Base-by-base conservation (phyloP, 345 rosid species). In the Citrus cavaleriei region DNA sequence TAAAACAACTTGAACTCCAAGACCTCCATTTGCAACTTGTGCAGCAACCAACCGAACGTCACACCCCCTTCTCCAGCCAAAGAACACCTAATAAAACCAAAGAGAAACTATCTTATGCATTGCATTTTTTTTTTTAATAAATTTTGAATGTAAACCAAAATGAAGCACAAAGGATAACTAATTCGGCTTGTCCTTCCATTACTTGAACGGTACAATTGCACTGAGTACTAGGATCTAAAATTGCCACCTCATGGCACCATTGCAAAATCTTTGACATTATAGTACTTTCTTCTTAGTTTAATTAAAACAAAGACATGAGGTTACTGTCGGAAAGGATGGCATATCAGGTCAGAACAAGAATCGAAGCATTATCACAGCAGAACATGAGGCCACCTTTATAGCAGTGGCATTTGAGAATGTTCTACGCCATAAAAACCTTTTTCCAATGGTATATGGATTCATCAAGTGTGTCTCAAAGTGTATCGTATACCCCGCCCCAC, bases 41-140 rank as follows among this genome's bases (percentile, higher is more conserved):
- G 87, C 83, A 6, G 58, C 79, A 65, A 85, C 85, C 79, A 85
- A 51, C 63, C 69, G 79, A 46, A 82, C 57, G 79, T 79, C 81
- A 77, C 68, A 77, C 46, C 70, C 83, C 76, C 62, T 68, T 40
- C 73, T 77, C 65, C 24, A 74, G 37, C 84, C 87, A 79, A 84
- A 81, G 28, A 76, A 34, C 65, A 81, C 81, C 83, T 81, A 72
- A 64, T 5, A 9, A 19, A 46, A 22, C 58, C 69, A 65, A 55
- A 65, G n/a, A 10, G 10, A 74, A 32, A 46, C n/a, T 46, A 19
- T 40, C 37, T 27, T 21, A 22, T 16, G 57, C 38, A 60, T 27
- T 6, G 18, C 6, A 58, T 9, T 59, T 66, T 42, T n/a, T n/a
- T n/a, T 59, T n/a, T 8, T 59, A 12, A 46, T 25, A 12, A 12